phyloP scores from a whole-genome alignment of 169 alveolate genomes.

The Besnoitia besnoiti region DNA sequence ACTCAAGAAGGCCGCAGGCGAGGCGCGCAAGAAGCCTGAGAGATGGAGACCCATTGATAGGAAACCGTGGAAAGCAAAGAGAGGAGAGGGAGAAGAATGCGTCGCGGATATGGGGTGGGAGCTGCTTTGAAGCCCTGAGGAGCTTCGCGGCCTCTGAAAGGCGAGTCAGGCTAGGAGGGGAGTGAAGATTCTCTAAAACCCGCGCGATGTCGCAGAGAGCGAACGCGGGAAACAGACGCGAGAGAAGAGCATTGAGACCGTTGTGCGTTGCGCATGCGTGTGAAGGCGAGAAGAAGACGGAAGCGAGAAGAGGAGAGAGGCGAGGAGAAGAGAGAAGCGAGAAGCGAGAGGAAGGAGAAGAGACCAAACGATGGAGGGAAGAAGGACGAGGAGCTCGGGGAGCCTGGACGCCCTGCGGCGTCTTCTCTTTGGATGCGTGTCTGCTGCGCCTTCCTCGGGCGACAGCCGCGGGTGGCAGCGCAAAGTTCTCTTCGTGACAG shows the following conservation, averaged over 20 bases:
- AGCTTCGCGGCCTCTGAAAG: no score
- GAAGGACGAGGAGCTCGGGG: not conserved
- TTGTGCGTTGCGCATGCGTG: no score
- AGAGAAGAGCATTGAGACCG: no score
- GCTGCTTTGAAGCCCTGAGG: no score
- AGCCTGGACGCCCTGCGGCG: slow-evolving; percentile 19
- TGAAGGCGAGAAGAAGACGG: not conserved
- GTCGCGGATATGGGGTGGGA: no score
- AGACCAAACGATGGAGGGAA: not conserved
- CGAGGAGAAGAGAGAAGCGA: not conserved
- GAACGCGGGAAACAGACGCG: not conserved
- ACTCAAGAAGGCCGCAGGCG: no score
- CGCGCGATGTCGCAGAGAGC: not conserved
- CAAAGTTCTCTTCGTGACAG: not conserved
- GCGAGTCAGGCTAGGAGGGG: no score
- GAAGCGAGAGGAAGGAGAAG: not conserved
- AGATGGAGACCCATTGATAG: no score
- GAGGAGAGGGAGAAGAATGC: no score
- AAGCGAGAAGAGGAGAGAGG: not conserved
- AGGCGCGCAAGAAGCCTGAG: no score
- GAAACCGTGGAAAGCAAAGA: no score
- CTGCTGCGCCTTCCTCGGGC: not conserved
- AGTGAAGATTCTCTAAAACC: no score
- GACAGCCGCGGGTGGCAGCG: not conserved
- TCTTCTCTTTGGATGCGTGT: not conserved